Evolutionary conservation across 2,329 filamentous ascomycete genomes (phyloP).

Genomic region (Didymella keratinophila): DNA sequence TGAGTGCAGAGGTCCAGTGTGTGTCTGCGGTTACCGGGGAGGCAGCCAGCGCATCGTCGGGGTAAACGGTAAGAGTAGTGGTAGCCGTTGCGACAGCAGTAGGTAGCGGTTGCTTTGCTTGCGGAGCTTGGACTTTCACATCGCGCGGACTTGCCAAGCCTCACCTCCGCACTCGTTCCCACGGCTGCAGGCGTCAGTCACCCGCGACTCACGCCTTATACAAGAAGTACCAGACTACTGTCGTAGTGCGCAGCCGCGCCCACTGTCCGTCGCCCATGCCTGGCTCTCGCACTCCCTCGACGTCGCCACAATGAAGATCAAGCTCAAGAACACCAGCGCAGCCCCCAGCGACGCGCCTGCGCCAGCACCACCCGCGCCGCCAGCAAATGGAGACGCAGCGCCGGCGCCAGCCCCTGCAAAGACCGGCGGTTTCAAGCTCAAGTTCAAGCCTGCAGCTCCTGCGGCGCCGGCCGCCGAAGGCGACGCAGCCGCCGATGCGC

Average conservation of each 20-base stretch:
- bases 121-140: slow-evolving; percentile 33
- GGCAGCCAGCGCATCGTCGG: slow-evolving; percentile 37
- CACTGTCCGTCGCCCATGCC: slow-evolving; percentile 5
- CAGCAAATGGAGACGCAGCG: slow-evolving; percentile 22
- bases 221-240: neutral
- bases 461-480: slow-evolving; percentile 31
- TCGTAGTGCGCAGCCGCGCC: slow-evolving; percentile 18
- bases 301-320: slow-evolving; percentile 40
- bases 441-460: slow-evolving; percentile 38
- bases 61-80: too few relatives aligned
- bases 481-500: slow-evolving; percentile 45
- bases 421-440: slow-evolving; percentile 40
- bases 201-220: neutral
- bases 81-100: too few relatives aligned
- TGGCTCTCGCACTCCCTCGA: neutral
- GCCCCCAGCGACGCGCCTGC: slow-evolving; percentile 31
- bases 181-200: slow-evolving; percentile 4
- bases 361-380: slow-evolving; percentile 17
- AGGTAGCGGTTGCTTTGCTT: too few relatives aligned
- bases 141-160: slow-evolving; percentile 29
- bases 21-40: slow-evolving; percentile 27
- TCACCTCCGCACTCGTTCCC: slow-evolving; percentile 9
- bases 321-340: slow-evolving; percentile 38
- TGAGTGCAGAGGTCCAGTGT: slow-evolving; percentile 29
- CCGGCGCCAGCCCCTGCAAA: slow-evolving; percentile 25